Evolutionary conservation across 1,139 yeast genomes (phyloP).

Genomic region (Yamadazyma buinensis): DNA sequence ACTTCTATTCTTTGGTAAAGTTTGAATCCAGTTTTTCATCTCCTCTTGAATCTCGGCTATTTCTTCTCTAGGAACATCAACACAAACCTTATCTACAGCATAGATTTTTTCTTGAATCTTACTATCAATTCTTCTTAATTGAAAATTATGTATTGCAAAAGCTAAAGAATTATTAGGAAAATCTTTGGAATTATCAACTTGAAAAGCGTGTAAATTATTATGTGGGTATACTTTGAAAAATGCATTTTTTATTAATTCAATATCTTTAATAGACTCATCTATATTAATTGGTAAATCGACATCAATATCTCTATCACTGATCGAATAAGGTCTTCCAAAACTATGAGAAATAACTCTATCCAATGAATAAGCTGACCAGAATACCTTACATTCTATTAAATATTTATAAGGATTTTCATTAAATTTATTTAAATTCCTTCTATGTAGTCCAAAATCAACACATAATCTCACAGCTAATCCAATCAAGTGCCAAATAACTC

Average conservation of each 20-base stretch:
- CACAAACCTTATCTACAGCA: slow-evolving; percentile 6
- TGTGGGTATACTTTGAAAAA: slow-evolving; percentile 9
- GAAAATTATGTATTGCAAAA: slow-evolving; percentile 6
- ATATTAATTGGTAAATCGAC: slow-evolving; percentile 9
- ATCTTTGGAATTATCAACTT: neutral
- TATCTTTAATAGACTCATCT: slow-evolving; percentile 8
- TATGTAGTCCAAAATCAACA: slow-evolving; percentile 10
- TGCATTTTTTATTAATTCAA: slow-evolving; percentile 4
- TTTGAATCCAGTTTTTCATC: slow-evolving; percentile 9
- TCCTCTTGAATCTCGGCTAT: slow-evolving; percentile 4
- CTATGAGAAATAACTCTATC: slow-evolving; percentile 7
- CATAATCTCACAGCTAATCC: slow-evolving; percentile 10
- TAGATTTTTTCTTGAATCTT: slow-evolving; percentile 8
- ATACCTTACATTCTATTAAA: slow-evolving; percentile 5
- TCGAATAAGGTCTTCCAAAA: slow-evolving; percentile 11
- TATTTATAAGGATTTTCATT: slow-evolving; percentile 6
- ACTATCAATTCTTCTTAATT: slow-evolving; percentile 9
- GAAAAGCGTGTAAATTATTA: slow-evolving; percentile 4
- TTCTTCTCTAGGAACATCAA: slow-evolving; percentile 6
- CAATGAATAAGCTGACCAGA: slow-evolving; percentile 10
- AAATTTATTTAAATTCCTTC: slow-evolving; percentile 7
- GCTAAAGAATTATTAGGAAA: slow-evolving; percentile 7
- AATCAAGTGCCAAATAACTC: slow-evolving; percentile 10
- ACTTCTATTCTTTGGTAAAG: slow-evolving; percentile 6
- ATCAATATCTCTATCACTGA: slow-evolving; percentile 11